Evolutionary conservation across 352 stramenopile genomes (phyloP), one percentile per base, ranked within the genome.

Genomic region (Phytophthora parvispora): DNA sequence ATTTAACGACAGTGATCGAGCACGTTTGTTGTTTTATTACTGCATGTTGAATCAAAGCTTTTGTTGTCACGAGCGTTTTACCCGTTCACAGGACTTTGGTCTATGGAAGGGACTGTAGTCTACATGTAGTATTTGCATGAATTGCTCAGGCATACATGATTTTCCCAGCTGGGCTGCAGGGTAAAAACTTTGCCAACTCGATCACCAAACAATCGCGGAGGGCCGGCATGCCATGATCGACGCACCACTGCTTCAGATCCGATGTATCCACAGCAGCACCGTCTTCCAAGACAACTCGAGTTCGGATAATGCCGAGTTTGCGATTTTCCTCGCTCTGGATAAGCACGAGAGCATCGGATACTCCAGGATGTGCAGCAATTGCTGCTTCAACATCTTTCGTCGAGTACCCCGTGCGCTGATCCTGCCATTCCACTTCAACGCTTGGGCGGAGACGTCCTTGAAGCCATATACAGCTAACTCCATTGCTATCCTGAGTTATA

Each of bases 81-180:
- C n/a, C n/a, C n/a, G n/a, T n/a, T n/a, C n/a, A n/a, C n/a, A n/a
- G n/a, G n/a, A n/a, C n/a, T n/a, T n/a, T n/a, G n/a, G n/a, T n/a
- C n/a, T n/a, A n/a, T n/a, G n/a, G n/a, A n/a, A n/a, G n/a, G n/a
- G n/a, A n/a, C n/a, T n/a, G n/a, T 51, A 38, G 4, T 25, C 13
- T 18, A 20, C 2, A 24, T 34, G n/a, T n/a, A n/a, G n/a, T n/a
- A n/a, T n/a, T n/a, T n/a, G n/a, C n/a, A n/a, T n/a, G 8, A 27
- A 27, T 67, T 6, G 24, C 42, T 88, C 75, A 95, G 12, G 71
- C 69, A 70, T 95, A 97, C 66, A 96, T 86, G 34, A 96, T 77
- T 69, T 97, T 97, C 20, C 90, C 90, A 22, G 90, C 90, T 22
- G 90, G 83, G 28, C 88, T 97, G 60, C 90, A 97, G 3, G 83